These are phyloP conservation scores for Mortierella sp. DNA, from an alignment of 371 early-diverging fungal genomes.

Conservation along the genomic window DNA sequence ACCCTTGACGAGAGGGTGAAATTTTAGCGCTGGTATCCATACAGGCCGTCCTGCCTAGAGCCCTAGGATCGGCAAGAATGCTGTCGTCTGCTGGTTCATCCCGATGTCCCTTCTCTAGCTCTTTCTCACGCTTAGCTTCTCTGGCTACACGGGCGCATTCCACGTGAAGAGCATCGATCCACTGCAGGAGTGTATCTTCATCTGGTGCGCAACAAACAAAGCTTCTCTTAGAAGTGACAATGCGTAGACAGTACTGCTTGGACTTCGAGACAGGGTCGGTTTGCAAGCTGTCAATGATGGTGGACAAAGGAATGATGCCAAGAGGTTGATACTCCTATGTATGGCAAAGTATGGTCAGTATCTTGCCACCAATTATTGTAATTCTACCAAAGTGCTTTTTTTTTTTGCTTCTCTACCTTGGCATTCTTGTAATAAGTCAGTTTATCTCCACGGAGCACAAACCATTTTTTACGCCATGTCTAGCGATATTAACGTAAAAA, in stretches of 20 bases:
- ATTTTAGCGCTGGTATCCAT: constrained; percentile 2
- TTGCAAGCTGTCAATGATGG: constrained; percentile 81
- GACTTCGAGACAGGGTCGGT: constrained; percentile 74
- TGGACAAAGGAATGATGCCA: constrained; percentile 75
- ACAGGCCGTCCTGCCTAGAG: constrained; percentile 35
- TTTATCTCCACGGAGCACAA: constrained; percentile 83
- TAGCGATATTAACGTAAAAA: constrained; percentile 31
- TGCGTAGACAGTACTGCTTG: constrained; percentile 78
- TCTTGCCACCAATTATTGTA: background rate
- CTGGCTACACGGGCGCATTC: constrained; percentile 58
- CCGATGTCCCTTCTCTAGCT: background rate
- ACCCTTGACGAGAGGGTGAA: background rate
- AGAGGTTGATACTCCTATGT: constrained; percentile 80
- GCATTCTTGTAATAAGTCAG: constrained; percentile 85
- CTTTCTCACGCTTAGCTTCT: constrained; percentile 59
- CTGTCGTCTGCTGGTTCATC: constrained; percentile 8
- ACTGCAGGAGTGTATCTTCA: constrained; percentile 69
- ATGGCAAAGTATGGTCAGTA: background rate
- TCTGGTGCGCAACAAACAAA: constrained; percentile 77
- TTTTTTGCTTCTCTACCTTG: constrained; percentile 60
- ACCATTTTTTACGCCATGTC: constrained; percentile 90
- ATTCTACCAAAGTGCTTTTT: background rate
- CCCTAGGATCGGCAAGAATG: constrained; percentile 26
- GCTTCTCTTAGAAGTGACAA: constrained; percentile 79
- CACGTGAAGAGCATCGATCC: constrained; percentile 76